Conservation (phyloP, 495 filamentous ascomycete genomes). For the Hamigera avellanea region DNA sequence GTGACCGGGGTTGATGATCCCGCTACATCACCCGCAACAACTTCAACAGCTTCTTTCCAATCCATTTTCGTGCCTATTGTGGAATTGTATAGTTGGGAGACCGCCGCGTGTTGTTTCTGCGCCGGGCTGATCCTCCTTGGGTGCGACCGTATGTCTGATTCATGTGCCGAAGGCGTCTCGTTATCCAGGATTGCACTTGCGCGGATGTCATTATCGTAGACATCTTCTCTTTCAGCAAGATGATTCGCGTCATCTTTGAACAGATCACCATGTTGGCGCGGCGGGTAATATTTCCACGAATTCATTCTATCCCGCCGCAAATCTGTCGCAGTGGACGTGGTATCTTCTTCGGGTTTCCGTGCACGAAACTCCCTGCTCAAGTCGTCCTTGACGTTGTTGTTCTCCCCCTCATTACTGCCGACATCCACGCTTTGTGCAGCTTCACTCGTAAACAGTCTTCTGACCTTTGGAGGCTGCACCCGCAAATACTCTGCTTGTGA, state of each 20-base stretch:
- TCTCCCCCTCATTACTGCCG: slow-evolving; percentile 5
- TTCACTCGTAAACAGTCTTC: slow-evolving; percentile 21
- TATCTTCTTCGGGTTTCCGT: too few relatives aligned
- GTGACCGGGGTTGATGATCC: slow-evolving; percentile 33
- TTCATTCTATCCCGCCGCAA: too few relatives aligned
- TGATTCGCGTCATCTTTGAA: too few relatives aligned
- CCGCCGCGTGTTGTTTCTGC: slow-evolving; percentile 4
- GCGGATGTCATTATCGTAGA: too few relatives aligned
- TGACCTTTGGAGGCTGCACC: slow-evolving; percentile 13
- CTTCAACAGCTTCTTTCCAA: slow-evolving; percentile 46
- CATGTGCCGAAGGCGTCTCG: too few relatives aligned
- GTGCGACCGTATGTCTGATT: slow-evolving; percentile 4
- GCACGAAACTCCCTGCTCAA: background rate
- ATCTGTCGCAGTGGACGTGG: too few relatives aligned
- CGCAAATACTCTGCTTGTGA: slow-evolving; percentile 5
- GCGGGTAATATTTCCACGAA: too few relatives aligned
- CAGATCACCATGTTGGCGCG: too few relatives aligned
- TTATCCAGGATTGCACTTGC: too few relatives aligned
- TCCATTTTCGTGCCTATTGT: slow-evolving; percentile 7
- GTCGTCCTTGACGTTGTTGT: background rate
- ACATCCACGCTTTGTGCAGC: slow-evolving; percentile 12
- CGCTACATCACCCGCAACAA: slow-evolving; percentile 49
- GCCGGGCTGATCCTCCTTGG: slow-evolving; percentile 4
- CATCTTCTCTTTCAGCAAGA: too few relatives aligned
- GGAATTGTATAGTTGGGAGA: slow-evolving; percentile 8